These are phyloP conservation scores for Geosiphon pyriformis DNA, from an alignment of 192 early-diverging fungal genomes.

Conservation along the genomic window DNA sequence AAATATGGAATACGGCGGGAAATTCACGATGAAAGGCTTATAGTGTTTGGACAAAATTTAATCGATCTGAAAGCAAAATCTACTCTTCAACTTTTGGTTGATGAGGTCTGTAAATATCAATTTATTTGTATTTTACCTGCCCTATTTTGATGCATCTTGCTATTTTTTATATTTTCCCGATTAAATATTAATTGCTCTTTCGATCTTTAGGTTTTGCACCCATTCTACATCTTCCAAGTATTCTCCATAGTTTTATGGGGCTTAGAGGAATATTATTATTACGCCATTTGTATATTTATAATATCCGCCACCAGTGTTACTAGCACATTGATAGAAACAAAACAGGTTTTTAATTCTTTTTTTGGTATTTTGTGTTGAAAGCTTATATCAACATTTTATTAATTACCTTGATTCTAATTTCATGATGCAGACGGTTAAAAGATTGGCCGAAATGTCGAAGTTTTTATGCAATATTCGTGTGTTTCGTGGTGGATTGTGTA, in stretches of 20 bases:
- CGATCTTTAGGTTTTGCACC: slow-evolving; percentile 53
- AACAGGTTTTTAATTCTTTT: slow-evolving; percentile 36
- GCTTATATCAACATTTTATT: not conserved
- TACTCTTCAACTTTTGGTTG: slow-evolving; percentile 50
- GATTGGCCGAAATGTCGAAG: slow-evolving; percentile 80
- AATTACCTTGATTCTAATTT: not conserved
- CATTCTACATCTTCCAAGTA: slow-evolving; percentile 80
- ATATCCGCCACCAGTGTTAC: slow-evolving; percentile 77
- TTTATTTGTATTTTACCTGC: not conserved
- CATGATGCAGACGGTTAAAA: slow-evolving; percentile 51
- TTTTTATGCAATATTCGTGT: slow-evolving; percentile 78
- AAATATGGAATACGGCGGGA: slow-evolving; percentile 50
- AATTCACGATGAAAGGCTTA: slow-evolving; percentile 48
- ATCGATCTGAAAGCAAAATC: slow-evolving; percentile 71
- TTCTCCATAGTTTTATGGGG: slow-evolving; percentile 77
- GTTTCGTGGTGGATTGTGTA: slow-evolving; percentile 59
- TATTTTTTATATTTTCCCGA: not conserved
- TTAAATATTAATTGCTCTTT: not conserved
- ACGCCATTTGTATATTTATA: slow-evolving; percentile 86
- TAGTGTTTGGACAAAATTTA: slow-evolving; percentile 67
- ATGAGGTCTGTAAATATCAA: slow-evolving; percentile 50
- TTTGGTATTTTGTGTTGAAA: slow-evolving; percentile 26
- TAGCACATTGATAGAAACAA: slow-evolving; percentile 75
- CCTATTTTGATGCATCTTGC: too few species aligned
- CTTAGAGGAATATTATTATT: slow-evolving; percentile 92